Evolutionary conservation across 352 stramenopile genomes (phyloP), one percentile per base, ranked within the genome.

Genomic region (Phytophthora fragariaefolia): DNA sequence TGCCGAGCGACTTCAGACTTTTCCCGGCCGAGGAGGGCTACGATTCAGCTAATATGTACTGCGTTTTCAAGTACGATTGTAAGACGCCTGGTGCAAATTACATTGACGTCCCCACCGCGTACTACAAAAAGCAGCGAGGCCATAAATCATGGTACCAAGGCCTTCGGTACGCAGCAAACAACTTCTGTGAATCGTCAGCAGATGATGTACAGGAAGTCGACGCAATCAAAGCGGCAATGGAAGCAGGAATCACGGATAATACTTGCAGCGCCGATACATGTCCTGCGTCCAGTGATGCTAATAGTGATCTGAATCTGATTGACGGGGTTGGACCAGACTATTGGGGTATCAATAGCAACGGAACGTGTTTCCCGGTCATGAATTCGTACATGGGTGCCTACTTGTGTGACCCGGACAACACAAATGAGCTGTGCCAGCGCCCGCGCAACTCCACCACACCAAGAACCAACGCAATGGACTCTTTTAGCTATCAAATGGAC

Each of bases 401-500:
- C 50, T 46, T 92, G 43, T 92, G 84, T 23, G 74, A 76, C 56
- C 77, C 82, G 0, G 83, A 75, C 47, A 93, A 89, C 63, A 76
- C 43, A 2, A 43, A 76, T 23, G 12, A 56, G 24, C 54, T 57
- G 5, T 91, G 83, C 32, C 10, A 59, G 8, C 28, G 46, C 4
- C 80, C 79, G 1, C 76, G 82, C 0, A 73, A 76, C 32, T 58
- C 71, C 17, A 63, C 40, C 10, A 73, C 71, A 0, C 63, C 71
- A 8, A 69, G 62, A 53, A 69, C 76, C 10, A 82, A 85, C 27
- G 58, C 76, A 1, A 88, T 89, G 76, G 69, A 76, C n/a, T 34
- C 69, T 3, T 92, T 92, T 58, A 83, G 77, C 63, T 92, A 92
- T 60, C 82, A 93, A 63, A 93, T 91, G 82, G 82, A 93, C 53